Evolutionary conservation across 2,329 filamentous ascomycete genomes (phyloP), one percentile per base, ranked within the genome.

Genomic region (Sarocladium brachiariae): DNA sequence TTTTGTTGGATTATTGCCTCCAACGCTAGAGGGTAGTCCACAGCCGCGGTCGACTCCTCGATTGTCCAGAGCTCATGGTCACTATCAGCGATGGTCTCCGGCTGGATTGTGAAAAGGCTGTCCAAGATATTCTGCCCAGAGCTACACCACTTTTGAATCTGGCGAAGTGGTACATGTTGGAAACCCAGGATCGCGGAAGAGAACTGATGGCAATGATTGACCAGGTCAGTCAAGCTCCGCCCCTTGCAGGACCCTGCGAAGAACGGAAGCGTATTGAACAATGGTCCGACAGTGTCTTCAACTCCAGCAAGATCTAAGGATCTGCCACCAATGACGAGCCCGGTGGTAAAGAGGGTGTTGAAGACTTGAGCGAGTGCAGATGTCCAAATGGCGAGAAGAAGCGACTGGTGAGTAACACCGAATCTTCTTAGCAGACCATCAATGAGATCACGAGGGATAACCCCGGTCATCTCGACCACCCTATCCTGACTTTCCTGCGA

Each of bases 241-340:
- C 65, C 60, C 1, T 63, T 55, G 6, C 66, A 54, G 13, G 77
- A 56, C 5, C 69, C 61, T 30, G 82, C 66, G 50, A 79, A 75
- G 61, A 86, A 89, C 0, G 91, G 89, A 1, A 96, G 71, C 0
- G 90, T 96, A 62, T 96, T 96, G 75, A 96, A 95, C 18, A 96
- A 69, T 0, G 92, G 91, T 0, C 91, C 92, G 37, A 93, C 77
- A 1, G 87, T 79, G 19, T 73, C 62, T 43, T 90, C 85, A 2
- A 83, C 77, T 2, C 73, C 73, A 7, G 84, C 75, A 11, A 89
- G 68, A 38, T 87, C 79, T 4, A 95, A 78, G 0, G 82, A 79
- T 53, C 91, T 78, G 1, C 91, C 92, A 6, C 90, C 93, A 0
- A 88, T 77, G 11, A 96, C 77, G 18, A 95, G 70, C 1, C 92